phyloP scores from a whole-genome alignment of 306 rosid genomes.

The Lathyrus sativus region DNA sequence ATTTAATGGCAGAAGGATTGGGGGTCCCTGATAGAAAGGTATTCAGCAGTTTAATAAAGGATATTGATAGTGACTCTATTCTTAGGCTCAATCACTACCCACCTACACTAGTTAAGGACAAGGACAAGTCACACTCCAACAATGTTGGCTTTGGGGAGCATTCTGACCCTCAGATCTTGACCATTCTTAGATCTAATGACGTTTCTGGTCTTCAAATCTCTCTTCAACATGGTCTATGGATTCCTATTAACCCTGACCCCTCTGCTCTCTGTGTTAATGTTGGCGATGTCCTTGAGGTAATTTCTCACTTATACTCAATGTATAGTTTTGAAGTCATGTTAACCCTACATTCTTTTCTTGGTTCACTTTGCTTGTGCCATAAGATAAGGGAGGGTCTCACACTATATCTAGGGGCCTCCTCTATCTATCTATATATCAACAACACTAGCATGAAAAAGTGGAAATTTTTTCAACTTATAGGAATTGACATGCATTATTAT shows the following conservation, averaged over 20 bases:
- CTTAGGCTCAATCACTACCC: conserved; percentile 90
- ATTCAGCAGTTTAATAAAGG: conserved; percentile 62
- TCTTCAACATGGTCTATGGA: conserved; percentile 58
- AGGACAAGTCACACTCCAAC: conserved; percentile 39
- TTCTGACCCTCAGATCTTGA: conserved; percentile 88
- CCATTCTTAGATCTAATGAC: conserved; percentile 77
- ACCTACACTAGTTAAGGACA: conserved; percentile 27
- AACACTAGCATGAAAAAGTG: conserved; percentile 8
- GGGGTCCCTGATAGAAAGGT: conserved; percentile 55
- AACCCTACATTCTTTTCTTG: conserved; percentile 18
- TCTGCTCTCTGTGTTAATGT: conserved; percentile 71
- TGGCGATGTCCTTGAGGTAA: conserved; percentile 75
- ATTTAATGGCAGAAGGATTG: conserved; percentile 68
- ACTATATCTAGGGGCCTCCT: conserved; percentile 18
- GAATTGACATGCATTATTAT: conserved; percentile 32
- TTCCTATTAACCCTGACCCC: conserved; percentile 77
- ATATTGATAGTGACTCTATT: conserved; percentile 63
- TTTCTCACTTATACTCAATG: too few relatives aligned
- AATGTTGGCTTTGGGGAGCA: conserved; percentile 75
- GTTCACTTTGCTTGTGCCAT: conserved; percentile 26
- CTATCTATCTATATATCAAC: conserved; percentile 8
- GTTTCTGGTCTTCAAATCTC: conserved; percentile 81
- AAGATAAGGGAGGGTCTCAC: conserved; percentile 13
- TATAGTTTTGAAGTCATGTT: not conserved
- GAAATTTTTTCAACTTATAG: conserved; percentile 31